Evolutionary conservation across 805 yeast species (phyloP), one percentile per base, ranked within the genome.

Genomic region (Grigorovia humatica): DNA sequence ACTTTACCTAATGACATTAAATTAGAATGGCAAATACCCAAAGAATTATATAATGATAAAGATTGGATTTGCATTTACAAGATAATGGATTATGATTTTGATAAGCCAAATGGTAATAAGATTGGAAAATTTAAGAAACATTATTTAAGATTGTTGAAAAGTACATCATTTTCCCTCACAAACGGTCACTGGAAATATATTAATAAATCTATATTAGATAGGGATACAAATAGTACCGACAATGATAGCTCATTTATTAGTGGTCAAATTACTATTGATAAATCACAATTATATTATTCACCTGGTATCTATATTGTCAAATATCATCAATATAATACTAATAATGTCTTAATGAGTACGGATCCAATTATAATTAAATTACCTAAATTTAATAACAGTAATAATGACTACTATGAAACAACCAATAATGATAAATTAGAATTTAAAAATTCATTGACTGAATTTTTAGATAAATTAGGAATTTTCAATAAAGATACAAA

Each of bases 61-160:
- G 90, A 85, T 62, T 86, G 95, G 95, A 75, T 86, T 56, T 95
- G 93, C 0, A 66, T 86, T 32, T 86, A 86, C 67, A 77, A 78
- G 50, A 75, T 83, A 9, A 69, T 78, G 27, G 84, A 78, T 54
- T 80, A 86, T 13, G 38, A 32, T 9, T 8, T 30, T 8, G 32
- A 9, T 30, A 9, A 30, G 7, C 15, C 15, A 8, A 32, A 32
- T 32, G 38, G 38, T 32, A 13, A 11, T 32, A 32, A 32, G 38
- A 9, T 32, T 32, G 38, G 38, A 8, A 32, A 32, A 11, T 32
- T 32, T 13, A 32, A 32, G 15, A 32, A 13, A 13, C 38, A 32
- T 32, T 32, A 9, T 32, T 32, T 13, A 13, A 32, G 38, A 32
- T 32, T 32, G 38, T 11, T 32, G 38, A 32, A 13, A 32, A 32